Evolutionary conservation across 164 flowering plant species (phyloP), one percentile per base, ranked within the genome.

Genomic region (Akebia trifoliata): DNA sequence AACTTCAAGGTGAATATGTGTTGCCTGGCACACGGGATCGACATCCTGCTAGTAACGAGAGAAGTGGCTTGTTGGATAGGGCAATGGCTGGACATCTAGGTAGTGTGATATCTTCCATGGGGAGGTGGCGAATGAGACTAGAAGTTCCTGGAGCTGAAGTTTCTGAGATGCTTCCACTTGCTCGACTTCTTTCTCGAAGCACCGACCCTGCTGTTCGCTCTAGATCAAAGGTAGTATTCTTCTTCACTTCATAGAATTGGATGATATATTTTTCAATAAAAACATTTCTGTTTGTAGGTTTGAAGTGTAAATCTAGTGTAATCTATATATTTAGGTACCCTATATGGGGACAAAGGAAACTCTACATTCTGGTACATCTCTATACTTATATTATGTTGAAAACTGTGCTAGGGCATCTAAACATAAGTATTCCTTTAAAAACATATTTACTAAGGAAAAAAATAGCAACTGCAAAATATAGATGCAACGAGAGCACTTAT

Each of bases 141-240:
- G 96, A 87, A 73, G 97, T 87, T 69, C 96, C 97, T 68, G 66
- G 70, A 60, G 99, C 99, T 45, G 96, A 93, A 79, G 89, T 82
- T 65, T 81, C 92, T 60, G 99, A 93, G 78, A 93, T 93, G 97
- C 97, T 93, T 74, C 99, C 99, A 24, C 90, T 93, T 67, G 97
- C 96, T 14, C 82, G 97, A 56, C 90, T 93, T 68, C 87, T 93
- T 69, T 93, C 99, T 56, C 84, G 95, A 57, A 93, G 92, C 68
- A 77, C 88, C 5, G 99, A 93, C 75, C 99, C 99, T 60, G 90
- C 92, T 68, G 90, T 90, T 69, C 96, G 72, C 20, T 87, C 92
- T 57, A 82, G 99, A 74, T 93, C 99, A 54, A 90, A 90, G 97
- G 99, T 93, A 68, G 37, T 40, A 29, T 62, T 46, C 28, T 10